A percentile compares a stretch with the other conserved stretches of the same genome.
phyloP scores from a whole-genome alignment of 176 grass and related monocot species.

The Hordeum vulgare region MorexV3_pseudomolecules_assembly NC_058521.1:435550332-435550831 shows the following conservation, averaged over 20 bases:
- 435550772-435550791: constrained; percentile 26
- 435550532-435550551: background rate
- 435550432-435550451: background rate
- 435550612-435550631: background rate
- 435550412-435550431: constrained; percentile 24
- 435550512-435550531: background rate
- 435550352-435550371: background rate
- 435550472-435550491: background rate
- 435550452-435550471: background rate
- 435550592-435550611: no score
- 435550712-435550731: background rate
- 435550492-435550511: background rate
- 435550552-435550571: no score
- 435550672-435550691: background rate
- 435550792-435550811: background rate
- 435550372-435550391: constrained; percentile 1
- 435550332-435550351: background rate
- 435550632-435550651: background rate
- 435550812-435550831: constrained; percentile 22
- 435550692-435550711: background rate
- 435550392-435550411: constrained; percentile 24
- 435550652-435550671: background rate
- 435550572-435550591: no score
- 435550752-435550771: background rate
- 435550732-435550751: background rate